Evolutionary conservation across 1,284 basidiomycete genomes (phyloP).

Genomic region (Ganoderma meredithae): DNA sequence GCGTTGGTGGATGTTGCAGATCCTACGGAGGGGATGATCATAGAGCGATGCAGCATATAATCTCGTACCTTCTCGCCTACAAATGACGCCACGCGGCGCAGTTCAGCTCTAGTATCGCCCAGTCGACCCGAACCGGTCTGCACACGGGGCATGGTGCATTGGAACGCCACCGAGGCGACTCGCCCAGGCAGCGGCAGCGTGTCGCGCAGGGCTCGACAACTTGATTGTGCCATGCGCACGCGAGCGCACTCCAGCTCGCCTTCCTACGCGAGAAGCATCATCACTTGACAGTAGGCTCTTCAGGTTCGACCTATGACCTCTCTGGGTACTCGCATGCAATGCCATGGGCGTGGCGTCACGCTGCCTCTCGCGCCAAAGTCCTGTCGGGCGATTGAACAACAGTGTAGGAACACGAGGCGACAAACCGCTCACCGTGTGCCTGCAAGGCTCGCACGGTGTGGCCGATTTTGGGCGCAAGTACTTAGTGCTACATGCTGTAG

Average conservation of each 20-base stretch:
- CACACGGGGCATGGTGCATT: background rate
- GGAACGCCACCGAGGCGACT: background rate
- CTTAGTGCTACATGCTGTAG: slow-evolving; percentile 8
- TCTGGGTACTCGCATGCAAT: slow-evolving; percentile 1
- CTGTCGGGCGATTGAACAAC: slow-evolving; percentile 7
- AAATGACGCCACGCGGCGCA: background rate
- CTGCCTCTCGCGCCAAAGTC: background rate
- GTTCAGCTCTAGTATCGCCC: slow-evolving; percentile 5
- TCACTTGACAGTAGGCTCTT: slow-evolving; percentile 23
- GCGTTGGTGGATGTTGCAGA: slow-evolving; percentile 11
- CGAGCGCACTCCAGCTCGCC: slow-evolving; percentile 6
- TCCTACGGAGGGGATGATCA: slow-evolving; percentile 8
- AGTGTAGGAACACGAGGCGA: slow-evolving; percentile 18
- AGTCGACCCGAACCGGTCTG: slow-evolving; percentile 3
- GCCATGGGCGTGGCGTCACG: slow-evolving; percentile 3
- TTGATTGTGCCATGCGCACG: slow-evolving; percentile 2
- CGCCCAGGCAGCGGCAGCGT: background rate
- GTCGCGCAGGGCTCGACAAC: background rate
- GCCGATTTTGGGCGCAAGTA: slow-evolving; percentile 14
- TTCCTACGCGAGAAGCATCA: slow-evolving; percentile 11
- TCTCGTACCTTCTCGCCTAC: slow-evolving; percentile 6
- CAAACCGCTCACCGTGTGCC: slow-evolving; percentile 19
- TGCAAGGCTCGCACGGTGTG: slow-evolving; percentile 20
- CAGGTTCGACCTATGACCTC: slow-evolving; percentile 3
- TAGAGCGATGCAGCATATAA: background rate